A percentile compares a stretch with the other conserved stretches of the same genome.
These are phyloP conservation scores for Plicaturopsis crispa DNA, from an alignment of 768 basidiomycete genomes.

Conservation along the genomic window DNA sequence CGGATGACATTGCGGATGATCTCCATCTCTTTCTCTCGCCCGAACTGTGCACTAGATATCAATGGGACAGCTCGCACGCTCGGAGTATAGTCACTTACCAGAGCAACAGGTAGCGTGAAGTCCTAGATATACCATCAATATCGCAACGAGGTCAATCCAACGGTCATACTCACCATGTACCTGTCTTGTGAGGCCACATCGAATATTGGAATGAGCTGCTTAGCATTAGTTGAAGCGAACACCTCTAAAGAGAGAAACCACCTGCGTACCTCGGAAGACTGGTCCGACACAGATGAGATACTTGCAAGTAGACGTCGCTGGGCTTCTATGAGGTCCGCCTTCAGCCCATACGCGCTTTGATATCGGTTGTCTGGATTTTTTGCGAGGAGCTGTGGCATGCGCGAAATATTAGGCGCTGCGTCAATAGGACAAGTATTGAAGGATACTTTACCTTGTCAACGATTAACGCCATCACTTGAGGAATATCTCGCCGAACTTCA, in stretches of 20 bases:
- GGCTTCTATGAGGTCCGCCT: constrained; percentile 59
- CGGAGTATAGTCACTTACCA: no score
- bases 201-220: constrained; percentile 60
- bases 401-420: constrained; percentile 6
- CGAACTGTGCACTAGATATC: constrained; percentile 49
- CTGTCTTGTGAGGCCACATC: constrained; percentile 60
- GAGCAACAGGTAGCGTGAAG: constrained; percentile 59
- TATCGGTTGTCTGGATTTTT: constrained; percentile 66
- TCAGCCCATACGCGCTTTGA: constrained; percentile 65
- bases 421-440: neutral
- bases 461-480: constrained; percentile 62
- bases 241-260: constrained; percentile 1
- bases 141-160: neutral
- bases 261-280: constrained; percentile 42
- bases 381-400: constrained; percentile 45
- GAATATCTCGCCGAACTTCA: constrained; percentile 65
- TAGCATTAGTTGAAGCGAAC: constrained; percentile 5
- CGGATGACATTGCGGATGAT: constrained; percentile 59
- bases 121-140: constrained; percentile 29
- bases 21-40: constrained; percentile 66
- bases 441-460: constrained; percentile 52
- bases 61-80: no score
- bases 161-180: constrained; percentile 40
- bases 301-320: constrained; percentile 55
- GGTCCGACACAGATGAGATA: constrained; percentile 48